Percentiles rank a stretch among this genome's conserved stretches.
Evolutionary conservation across 2,329 filamentous ascomycete genomes (phyloP).

Genomic region (Claviceps maximensis): DNA sequence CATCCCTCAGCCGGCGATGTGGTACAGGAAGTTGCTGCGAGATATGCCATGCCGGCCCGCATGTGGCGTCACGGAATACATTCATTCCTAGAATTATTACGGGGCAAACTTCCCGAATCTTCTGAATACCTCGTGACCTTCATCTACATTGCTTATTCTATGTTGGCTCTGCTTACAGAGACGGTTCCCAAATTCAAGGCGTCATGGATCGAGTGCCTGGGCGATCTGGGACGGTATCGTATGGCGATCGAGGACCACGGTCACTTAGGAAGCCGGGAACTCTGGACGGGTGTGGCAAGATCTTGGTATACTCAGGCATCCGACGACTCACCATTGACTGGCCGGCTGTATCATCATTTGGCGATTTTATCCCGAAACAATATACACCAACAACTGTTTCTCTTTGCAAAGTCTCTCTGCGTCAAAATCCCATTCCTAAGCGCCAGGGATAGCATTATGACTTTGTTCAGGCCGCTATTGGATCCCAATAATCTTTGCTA

Average conservation of each 20-base stretch:
- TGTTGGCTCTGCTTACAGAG: conserved; percentile 78
- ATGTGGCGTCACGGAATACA: conserved; percentile 96
- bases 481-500: conserved; percentile 14
- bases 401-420: conserved; percentile 57
- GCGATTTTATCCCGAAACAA: conserved; percentile 65
- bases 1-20: conserved; percentile 65
- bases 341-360: conserved; percentile 76
- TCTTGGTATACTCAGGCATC: conserved; percentile 80
- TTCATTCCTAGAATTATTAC: conserved; percentile 63
- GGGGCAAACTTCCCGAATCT: conserved; percentile 60
- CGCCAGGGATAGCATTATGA: conserved; percentile 57
- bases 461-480: conserved; percentile 50
- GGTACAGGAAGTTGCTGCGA: conserved; percentile 55
- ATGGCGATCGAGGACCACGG: conserved; percentile 81
- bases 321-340: conserved; percentile 60
- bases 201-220: conserved; percentile 88
- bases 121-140: conserved; percentile 85
- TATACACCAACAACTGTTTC: conserved; percentile 57
- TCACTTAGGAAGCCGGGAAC: conserved; percentile 59
- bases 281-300: conserved; percentile 67
- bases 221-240: conserved; percentile 67
- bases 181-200: conserved; percentile 72
- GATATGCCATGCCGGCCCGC: conserved; percentile 81
- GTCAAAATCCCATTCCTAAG: conserved; percentile 53
- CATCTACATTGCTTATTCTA: conserved; percentile 78